These are phyloP conservation scores for Epicoccum nigrum DNA, from an alignment of 2,329 filamentous ascomycete genomes.

Conservation along the genomic window DNA sequence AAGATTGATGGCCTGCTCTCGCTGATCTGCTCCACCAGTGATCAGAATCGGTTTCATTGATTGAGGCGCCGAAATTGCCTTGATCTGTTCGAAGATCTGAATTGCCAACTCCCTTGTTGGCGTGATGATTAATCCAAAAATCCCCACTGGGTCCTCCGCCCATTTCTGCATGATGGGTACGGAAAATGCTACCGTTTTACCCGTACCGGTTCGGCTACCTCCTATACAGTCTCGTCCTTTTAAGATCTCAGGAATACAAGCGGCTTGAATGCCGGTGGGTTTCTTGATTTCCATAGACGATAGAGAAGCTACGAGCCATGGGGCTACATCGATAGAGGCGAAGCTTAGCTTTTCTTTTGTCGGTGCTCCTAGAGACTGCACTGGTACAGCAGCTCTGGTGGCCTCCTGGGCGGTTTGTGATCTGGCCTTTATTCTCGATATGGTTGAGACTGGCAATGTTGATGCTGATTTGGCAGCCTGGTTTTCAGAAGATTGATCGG, in stretches of 20 bases:
- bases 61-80: constrained; percentile 86
- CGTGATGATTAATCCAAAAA: constrained; percentile 88
- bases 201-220: constrained; percentile 91
- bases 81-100: constrained; percentile 96
- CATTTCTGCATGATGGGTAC: constrained; percentile 93
- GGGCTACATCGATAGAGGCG: constrained; percentile 72
- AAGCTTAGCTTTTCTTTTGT: constrained; percentile 65
- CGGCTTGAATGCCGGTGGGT: constrained; percentile 91
- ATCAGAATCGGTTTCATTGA: constrained; percentile 87
- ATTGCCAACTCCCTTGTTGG: constrained; percentile 78
- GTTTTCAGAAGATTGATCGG: constrained; percentile 17
- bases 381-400: constrained; percentile 7
- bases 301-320: constrained; percentile 88
- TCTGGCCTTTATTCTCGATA: constrained; percentile 47
- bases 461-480: constrained; percentile 2
- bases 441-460: constrained; percentile 25
- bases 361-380: constrained; percentile 2
- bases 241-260: constrained; percentile 90
- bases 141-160: constrained; percentile 88
- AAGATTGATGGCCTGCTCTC: constrained; percentile 83
- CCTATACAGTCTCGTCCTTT: constrained; percentile 91
- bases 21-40: constrained; percentile 92
- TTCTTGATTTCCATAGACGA: constrained; percentile 78
- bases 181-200: constrained; percentile 96
- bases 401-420: constrained; percentile 6